phyloP scores from a whole-genome alignment of 2,329 filamentous ascomycete species.

The Fusarium hainanense region DNA sequence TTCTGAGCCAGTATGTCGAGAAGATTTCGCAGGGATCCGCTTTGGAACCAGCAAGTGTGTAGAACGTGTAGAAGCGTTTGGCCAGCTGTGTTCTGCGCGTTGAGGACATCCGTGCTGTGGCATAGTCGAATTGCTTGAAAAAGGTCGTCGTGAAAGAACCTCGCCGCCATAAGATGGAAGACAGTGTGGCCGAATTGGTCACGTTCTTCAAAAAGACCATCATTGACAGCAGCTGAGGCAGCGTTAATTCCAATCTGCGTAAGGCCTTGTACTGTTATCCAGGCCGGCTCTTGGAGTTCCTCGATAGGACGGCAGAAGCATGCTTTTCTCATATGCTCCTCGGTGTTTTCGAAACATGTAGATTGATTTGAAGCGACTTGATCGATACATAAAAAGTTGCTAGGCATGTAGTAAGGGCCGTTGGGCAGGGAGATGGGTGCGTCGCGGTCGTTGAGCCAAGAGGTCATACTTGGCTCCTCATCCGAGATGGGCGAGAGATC shows the following conservation, averaged over 20 bases:
- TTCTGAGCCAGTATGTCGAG: slow-evolving; percentile 30
- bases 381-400: slow-evolving; percentile 60
- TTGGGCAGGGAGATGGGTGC: slow-evolving; percentile 37
- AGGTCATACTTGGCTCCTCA: slow-evolving; percentile 15
- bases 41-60: slow-evolving; percentile 50
- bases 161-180: slow-evolving; percentile 59
- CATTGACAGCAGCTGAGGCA: slow-evolving; percentile 1
- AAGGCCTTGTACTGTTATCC: slow-evolving; percentile 47
- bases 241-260: slow-evolving; percentile 33
- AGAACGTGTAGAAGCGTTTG: slow-evolving; percentile 64
- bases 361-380: slow-evolving; percentile 14
- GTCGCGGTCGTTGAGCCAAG: slow-evolving; percentile 48
- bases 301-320: slow-evolving; percentile 48
- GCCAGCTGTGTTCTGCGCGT: slow-evolving; percentile 55
- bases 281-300: slow-evolving; percentile 44
- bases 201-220: slow-evolving; percentile 23
- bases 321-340: slow-evolving; percentile 41
- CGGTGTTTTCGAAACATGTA: slow-evolving; percentile 34
- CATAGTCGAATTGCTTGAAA: slow-evolving; percentile 41
- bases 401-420: slow-evolving; percentile 55
- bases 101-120: slow-evolving; percentile 37
- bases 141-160: slow-evolving; percentile 46
- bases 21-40: slow-evolving; percentile 45
- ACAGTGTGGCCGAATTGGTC: slow-evolving; percentile 62
- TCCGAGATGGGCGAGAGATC: slow-evolving; percentile 45